Evolutionary conservation across 169 alveolate species (phyloP).

Genomic region (Toxoplasma gondii): DNA sequence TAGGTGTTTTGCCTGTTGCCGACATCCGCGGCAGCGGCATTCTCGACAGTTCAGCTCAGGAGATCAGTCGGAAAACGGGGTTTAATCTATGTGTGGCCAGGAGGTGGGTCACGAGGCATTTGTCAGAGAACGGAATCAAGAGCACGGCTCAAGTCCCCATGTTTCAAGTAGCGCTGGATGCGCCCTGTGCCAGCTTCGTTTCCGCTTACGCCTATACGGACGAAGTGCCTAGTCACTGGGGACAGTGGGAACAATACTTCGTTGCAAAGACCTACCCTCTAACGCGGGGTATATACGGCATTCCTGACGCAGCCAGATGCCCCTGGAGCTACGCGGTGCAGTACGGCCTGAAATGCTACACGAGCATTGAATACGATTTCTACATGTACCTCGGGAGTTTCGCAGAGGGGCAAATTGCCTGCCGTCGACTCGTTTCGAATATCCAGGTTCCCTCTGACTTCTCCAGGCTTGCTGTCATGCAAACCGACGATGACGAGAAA

Average conservation of each 20-base stretch:
- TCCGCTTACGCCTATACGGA: not conserved
- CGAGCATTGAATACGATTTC: not conserved
- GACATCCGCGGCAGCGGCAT: not conserved
- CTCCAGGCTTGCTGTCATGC: conserved; percentile 37
- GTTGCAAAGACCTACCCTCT: not conserved
- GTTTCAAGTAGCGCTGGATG: not conserved
- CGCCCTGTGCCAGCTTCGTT: conserved; percentile 10
- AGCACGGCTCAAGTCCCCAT: not conserved
- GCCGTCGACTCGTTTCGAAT: not conserved
- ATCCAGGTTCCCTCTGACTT: not conserved
- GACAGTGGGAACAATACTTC: conserved; percentile 33
- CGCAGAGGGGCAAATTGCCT: not conserved
- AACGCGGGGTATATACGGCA: not conserved
- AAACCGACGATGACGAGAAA: not conserved
- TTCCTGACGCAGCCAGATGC: not conserved
- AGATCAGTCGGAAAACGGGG: not conserved
- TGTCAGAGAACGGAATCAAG: not conserved
- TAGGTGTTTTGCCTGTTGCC: not conserved
- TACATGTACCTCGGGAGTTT: not conserved
- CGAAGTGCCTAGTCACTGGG: not conserved
- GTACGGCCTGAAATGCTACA: conserved; percentile 34
- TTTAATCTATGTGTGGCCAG: conserved; percentile 34
- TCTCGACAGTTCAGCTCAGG: not conserved
- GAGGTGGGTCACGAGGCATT: not conserved
- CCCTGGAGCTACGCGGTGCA: conserved; percentile 3